phyloP scores from a whole-genome alignment of 2,329 filamentous ascomycete genomes.

The Neonectria magnoliae region DNA sequence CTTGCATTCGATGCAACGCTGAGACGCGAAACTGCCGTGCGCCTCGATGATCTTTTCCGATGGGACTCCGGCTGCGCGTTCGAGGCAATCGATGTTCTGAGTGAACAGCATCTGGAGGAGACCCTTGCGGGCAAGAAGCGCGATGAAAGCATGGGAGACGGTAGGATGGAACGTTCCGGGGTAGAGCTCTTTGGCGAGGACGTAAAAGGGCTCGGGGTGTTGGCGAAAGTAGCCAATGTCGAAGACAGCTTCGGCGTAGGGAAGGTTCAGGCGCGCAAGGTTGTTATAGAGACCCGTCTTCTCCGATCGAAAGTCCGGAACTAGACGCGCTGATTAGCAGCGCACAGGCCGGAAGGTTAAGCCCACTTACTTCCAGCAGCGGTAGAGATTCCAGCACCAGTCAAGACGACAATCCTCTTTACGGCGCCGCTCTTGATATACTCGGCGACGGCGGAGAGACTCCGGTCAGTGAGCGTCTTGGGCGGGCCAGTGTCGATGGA shows the following conservation, averaged over 20 bases:
- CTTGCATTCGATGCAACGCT: conserved; percentile 92
- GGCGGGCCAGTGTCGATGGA: conserved; percentile 72
- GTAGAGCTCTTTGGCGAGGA: conserved; percentile 90
- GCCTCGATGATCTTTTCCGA: conserved; percentile 87
- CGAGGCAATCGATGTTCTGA: conserved; percentile 97
- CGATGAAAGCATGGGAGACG: conserved; percentile 88
- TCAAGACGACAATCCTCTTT: conserved; percentile 84
- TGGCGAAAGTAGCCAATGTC: conserved; percentile 88
- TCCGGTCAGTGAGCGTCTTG: conserved; percentile 72
- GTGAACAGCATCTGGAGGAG: conserved; percentile 89
- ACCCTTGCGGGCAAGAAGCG: conserved; percentile 80
- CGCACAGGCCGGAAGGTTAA: not conserved
- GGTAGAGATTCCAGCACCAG: conserved; percentile 88
- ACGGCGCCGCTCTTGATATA: conserved; percentile 77
- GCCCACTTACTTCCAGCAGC: conserved; percentile 66
- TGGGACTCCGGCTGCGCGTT: conserved; percentile 86
- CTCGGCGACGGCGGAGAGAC: conserved; percentile 78
- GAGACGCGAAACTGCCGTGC: conserved; percentile 92
- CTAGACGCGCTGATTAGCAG: conserved; percentile 50
- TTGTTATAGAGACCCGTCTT: conserved; percentile 95
- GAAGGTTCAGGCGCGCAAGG: conserved; percentile 84
- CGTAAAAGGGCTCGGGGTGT: conserved; percentile 91
- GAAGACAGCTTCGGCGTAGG: conserved; percentile 92
- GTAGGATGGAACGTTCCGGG: conserved; percentile 91
- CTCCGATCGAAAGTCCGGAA: conserved; percentile 94